Percentiles rank a stretch among this genome's conserved stretches.
These are phyloP conservation scores for Fusarium sp. DNA, from an alignment of 2,329 filamentous ascomycete species.

Conservation along the genomic window DNA sequence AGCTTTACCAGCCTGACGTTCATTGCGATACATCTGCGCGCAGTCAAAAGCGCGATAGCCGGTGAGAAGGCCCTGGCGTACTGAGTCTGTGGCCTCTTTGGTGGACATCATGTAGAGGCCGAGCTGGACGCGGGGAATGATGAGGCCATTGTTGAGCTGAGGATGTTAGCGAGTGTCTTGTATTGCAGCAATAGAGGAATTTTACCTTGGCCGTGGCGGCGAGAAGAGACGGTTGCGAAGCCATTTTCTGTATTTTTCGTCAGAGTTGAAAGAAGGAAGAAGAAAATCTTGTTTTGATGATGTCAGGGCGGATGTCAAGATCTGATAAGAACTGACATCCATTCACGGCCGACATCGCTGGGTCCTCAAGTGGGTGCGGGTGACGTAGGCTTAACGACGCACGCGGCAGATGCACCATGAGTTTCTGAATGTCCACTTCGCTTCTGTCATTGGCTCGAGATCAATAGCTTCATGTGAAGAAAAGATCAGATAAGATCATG, in stretches of 20 bases:
- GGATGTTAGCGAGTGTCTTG: background rate
- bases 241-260: constrained; percentile 26
- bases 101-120: constrained; percentile 80
- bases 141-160: constrained; percentile 72
- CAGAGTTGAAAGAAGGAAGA: background rate
- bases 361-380: background rate
- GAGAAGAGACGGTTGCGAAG: constrained; percentile 40
- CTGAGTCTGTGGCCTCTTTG: constrained; percentile 68
- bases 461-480: background rate
- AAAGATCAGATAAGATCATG: background rate
- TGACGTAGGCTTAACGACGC: constrained; percentile 17
- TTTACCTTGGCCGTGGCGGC: constrained; percentile 43
- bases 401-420: background rate
- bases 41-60: constrained; percentile 67
- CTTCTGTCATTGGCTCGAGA: background rate
- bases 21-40: constrained; percentile 74
- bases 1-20: constrained; percentile 75
- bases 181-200: rapidly evolving
- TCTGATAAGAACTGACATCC: constrained; percentile 22
- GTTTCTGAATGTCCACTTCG: background rate
- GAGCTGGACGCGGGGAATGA: constrained; percentile 79
- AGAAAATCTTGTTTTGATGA: background rate
- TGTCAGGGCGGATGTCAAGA: constrained; percentile 10
- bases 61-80: constrained; percentile 68
- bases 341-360: constrained; percentile 30